These are phyloP conservation scores for Oryza australiensis DNA, from an alignment of 176 grass and related monocot species.

Conservation along the genomic window DNA sequence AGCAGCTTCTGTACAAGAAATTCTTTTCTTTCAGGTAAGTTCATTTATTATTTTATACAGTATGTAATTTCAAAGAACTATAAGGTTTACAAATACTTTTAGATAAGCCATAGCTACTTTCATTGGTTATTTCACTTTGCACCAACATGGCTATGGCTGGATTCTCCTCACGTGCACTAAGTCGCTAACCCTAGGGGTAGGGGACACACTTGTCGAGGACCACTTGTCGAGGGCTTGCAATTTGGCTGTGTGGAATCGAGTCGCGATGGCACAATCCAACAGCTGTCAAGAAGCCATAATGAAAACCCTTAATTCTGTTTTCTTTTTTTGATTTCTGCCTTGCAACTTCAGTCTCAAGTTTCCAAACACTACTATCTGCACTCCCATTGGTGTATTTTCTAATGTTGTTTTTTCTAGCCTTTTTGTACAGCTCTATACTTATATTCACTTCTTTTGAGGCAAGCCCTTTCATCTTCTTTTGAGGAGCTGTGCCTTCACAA, in stretches of 20 bases:
- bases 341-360: not conserved
- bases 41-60: slow-evolving; percentile 14
- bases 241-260: too few relatives aligned
- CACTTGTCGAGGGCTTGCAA: not conserved
- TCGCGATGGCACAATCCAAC: not conserved
- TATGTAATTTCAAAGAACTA: not conserved
- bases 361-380: not conserved
- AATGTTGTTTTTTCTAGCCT: not conserved
- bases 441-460: not conserved
- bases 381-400: not conserved
- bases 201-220: not conserved
- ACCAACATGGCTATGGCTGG: not conserved
- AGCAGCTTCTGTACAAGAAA: slow-evolving; percentile 75
- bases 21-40: slow-evolving; percentile 91
- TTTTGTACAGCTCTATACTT: not conserved
- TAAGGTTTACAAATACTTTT: not conserved
- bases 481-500: not conserved
- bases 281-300: not conserved
- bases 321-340: not conserved
- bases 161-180: not conserved
- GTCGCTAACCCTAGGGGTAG: not conserved
- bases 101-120: not conserved
- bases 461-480: not conserved
- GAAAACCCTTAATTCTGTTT: not conserved
- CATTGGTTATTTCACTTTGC: not conserved